Percentiles rank a stretch among this genome's conserved stretches.
Conservation (phyloP, 768 basidiomycete species). For the Kwoniella shandongensis region DNA sequence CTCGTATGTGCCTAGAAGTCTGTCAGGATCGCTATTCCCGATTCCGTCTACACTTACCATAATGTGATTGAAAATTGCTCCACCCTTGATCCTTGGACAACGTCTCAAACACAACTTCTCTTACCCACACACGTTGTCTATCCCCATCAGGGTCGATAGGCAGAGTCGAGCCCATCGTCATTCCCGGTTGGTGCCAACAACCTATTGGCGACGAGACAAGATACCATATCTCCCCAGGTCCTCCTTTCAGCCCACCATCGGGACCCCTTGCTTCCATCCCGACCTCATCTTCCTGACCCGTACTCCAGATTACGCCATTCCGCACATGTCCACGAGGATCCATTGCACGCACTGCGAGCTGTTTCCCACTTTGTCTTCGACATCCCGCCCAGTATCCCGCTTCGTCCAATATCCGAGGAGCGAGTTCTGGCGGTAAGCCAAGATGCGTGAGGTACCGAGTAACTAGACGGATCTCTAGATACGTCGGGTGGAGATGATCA, state of each 20-base stretch:
- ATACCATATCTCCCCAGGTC: constrained; percentile 34
- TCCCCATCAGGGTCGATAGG: not conserved
- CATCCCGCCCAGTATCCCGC: constrained; percentile 32
- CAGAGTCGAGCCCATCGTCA: not conserved
- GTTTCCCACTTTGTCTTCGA: constrained; percentile 7
- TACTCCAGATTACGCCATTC: not conserved
- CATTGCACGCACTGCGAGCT: constrained; percentile 22
- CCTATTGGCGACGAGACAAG: constrained; percentile 32
- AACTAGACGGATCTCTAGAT: constrained; percentile 16
- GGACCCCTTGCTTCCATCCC: not conserved
- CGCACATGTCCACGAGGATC: constrained; percentile 1
- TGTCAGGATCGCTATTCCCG: not conserved
- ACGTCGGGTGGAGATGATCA: constrained; percentile 18
- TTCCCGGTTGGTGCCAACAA: constrained; percentile 12
- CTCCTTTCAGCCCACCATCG: constrained; percentile 25
- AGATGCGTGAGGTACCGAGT: constrained; percentile 8
- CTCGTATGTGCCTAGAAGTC: constrained; percentile 47
- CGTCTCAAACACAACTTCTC: constrained; percentile 34
- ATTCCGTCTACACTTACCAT: constrained; percentile 23
- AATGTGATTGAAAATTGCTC: constrained; percentile 19
- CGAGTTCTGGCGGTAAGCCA: constrained; percentile 29
- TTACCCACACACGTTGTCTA: constrained; percentile 17
- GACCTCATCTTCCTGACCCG: constrained; percentile 32
- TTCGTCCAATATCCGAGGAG: constrained; percentile 28
- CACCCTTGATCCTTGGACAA: constrained; percentile 47